A percentile compares a stretch with the other conserved stretches of the same genome.
phyloP scores from a whole-genome alignment of 176 grass and related monocot genomes.

The Alloteropsis semialata region DNA sequence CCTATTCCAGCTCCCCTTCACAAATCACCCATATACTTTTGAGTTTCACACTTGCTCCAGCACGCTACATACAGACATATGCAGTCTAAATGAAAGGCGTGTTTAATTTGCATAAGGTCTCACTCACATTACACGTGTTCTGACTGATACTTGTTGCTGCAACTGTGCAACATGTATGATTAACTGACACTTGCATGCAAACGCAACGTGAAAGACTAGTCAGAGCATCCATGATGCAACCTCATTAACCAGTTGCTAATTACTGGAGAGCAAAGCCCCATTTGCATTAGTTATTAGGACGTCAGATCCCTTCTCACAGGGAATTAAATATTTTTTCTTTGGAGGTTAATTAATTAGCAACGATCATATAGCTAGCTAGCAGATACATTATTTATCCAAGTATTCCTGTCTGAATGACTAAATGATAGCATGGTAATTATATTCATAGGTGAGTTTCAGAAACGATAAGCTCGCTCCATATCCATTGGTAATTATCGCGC shows the following conservation, averaged over 20 bases:
- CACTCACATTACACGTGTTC: not conserved
- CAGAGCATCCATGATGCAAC: slow-evolving; percentile 14
- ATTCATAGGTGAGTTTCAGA: too few species aligned
- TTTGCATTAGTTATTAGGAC: too few species aligned
- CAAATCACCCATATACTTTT: not conserved
- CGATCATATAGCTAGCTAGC: too few species aligned
- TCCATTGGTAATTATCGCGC: too few species aligned
- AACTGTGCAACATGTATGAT: not conserved
- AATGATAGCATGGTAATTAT: too few species aligned
- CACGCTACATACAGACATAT: not conserved
- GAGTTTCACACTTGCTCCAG: not conserved
- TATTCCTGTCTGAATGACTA: too few species aligned
- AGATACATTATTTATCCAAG: too few species aligned
- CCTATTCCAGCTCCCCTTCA: not conserved
- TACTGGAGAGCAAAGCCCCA: not conserved
- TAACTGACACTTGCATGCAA: not conserved
- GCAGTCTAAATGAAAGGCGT: not conserved
- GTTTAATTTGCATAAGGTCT: not conserved
- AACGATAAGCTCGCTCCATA: too few species aligned
- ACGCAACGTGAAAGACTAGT: not conserved
- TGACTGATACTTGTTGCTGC: not conserved
- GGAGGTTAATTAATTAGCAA: too few species aligned
- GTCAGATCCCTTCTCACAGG: too few species aligned
- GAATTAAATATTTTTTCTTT: too few species aligned
- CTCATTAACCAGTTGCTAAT: not conserved